phyloP scores from a whole-genome alignment of 2,329 filamentous ascomycete species.

The Apiospora malaysiana region DNA sequence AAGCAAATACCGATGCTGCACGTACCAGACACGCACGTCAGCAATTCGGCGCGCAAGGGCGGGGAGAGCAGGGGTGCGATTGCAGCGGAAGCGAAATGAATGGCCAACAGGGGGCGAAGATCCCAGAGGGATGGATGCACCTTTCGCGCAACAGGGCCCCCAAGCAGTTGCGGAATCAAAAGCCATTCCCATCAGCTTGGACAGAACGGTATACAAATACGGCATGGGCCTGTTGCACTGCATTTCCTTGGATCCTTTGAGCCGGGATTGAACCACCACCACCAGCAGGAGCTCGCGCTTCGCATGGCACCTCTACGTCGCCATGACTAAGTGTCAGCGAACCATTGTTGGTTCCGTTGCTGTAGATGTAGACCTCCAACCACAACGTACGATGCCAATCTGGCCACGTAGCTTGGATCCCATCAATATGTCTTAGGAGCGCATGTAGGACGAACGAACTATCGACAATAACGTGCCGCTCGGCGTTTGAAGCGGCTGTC shows the following conservation, averaged over 20 bases:
- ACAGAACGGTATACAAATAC: background rate
- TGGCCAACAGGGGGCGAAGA: background rate
- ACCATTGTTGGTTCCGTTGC: background rate
- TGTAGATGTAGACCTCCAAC: background rate
- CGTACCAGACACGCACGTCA: no score
- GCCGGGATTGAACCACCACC: background rate
- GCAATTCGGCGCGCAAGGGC: background rate
- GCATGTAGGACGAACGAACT: background rate
- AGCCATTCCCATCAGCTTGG: background rate
- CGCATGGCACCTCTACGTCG: background rate
- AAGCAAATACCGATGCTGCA: background rate
- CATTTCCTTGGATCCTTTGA: background rate
- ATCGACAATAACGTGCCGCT: conserved; percentile 1
- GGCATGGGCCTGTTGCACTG: background rate
- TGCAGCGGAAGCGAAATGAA: background rate
- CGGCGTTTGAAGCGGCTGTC: background rate
- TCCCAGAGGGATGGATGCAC: background rate
- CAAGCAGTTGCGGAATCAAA: background rate
- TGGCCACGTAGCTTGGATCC: background rate
- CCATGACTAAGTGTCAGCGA: background rate
- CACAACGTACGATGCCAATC: background rate
- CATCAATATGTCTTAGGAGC: no score
- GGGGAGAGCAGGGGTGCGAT: background rate
- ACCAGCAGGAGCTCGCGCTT: background rate
- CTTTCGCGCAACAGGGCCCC: conserved; percentile 3